phyloP scores from a whole-genome alignment of 108 stramenopile species.

The Epithemia pelagica region DNA sequence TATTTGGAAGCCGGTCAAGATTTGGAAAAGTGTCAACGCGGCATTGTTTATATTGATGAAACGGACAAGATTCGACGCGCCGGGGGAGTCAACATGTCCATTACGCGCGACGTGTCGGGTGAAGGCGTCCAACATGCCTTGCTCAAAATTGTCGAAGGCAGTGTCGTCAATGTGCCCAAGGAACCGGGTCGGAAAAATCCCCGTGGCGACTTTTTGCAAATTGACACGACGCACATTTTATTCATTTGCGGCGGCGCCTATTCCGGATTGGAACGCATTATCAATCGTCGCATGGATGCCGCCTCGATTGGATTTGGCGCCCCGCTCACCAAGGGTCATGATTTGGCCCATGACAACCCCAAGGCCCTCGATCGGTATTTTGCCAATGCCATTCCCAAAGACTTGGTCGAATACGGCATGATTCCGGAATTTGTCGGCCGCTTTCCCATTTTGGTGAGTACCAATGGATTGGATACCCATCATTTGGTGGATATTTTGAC shows the following conservation, averaged over 20 bases:
- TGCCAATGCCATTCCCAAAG: conserved; percentile 88
- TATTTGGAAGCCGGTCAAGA: conserved; percentile 93
- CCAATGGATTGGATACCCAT: conserved; percentile 82
- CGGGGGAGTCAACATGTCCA: conserved; percentile 83
- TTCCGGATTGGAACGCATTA: conserved; percentile 89
- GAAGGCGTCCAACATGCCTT: conserved; percentile 99
- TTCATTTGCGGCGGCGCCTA: conserved; percentile 99
- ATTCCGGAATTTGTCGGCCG: conserved; percentile 97
- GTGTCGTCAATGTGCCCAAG: conserved; percentile 97
- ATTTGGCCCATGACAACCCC: conserved; percentile 65
- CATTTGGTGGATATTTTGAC: conserved; percentile 93
- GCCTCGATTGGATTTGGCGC: conserved; percentile 98
- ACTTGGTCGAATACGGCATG: conserved; percentile 91
- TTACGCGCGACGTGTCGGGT: conserved; percentile 92
- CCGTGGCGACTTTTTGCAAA: conserved; percentile 89
- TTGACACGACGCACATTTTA: conserved; percentile 96
- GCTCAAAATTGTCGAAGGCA: conserved; percentile 98
- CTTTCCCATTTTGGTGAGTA: conserved; percentile 94
- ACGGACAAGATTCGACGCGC: conserved; percentile 89
- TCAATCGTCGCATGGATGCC: conserved; percentile 85
- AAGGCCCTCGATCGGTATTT: conserved; percentile 84
- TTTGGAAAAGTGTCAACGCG: conserved; percentile 85
- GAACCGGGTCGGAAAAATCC: conserved; percentile 93
- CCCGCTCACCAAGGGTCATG: conserved; percentile 65
- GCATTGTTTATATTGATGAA: conserved; percentile 96